Conservation (phyloP, 768 basidiomycete species). For the Sporobolomyces pararoseus region DNA sequence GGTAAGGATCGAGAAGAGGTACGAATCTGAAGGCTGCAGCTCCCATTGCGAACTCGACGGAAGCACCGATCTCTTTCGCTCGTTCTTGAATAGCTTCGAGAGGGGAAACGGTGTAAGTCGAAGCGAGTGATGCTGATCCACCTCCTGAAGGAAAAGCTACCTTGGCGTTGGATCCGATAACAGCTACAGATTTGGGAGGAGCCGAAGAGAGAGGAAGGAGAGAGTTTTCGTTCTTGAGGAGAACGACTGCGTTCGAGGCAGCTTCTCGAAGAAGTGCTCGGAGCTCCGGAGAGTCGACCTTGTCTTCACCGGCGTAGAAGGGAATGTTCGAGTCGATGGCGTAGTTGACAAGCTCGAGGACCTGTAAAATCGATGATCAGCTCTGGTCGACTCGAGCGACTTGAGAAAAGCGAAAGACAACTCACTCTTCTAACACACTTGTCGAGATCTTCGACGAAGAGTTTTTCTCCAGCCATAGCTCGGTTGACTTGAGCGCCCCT, state of each 20-base stretch:
- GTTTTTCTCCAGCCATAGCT: conserved; percentile 47
- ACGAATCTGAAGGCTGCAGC: conserved; percentile 37
- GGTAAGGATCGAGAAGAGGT: conserved; percentile 33
- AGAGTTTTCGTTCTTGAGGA: conserved; percentile 52
- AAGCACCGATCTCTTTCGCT: conserved; percentile 43
- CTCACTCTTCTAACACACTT: conserved; percentile 53
- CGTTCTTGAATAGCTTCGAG: conserved; percentile 48
- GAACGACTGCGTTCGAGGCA: conserved; percentile 54
- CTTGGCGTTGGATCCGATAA: conserved; percentile 49
- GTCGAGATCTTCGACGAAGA: conserved; percentile 53
- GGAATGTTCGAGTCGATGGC: conserved; percentile 59
- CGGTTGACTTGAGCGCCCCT: conserved; percentile 35
- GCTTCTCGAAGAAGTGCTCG: conserved; percentile 53
- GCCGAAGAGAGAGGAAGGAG: conserved; percentile 48
- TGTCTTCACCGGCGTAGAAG: conserved; percentile 57
- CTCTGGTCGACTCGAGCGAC: neutral
- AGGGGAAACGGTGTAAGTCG: conserved; percentile 49
- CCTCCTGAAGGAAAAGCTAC: conserved; percentile 47
- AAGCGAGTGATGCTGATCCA: conserved; percentile 49
- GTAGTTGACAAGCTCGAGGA: conserved; percentile 55
- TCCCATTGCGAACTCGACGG: conserved; percentile 33
- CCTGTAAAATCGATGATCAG: conserved; percentile 45
- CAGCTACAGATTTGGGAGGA: conserved; percentile 40
- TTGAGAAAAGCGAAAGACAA: neutral
- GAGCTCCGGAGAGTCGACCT: conserved; percentile 51